These are phyloP conservation scores for Apiospora marii DNA, from an alignment of 2,329 filamentous ascomycete genomes.

Conservation along the genomic window DNA sequence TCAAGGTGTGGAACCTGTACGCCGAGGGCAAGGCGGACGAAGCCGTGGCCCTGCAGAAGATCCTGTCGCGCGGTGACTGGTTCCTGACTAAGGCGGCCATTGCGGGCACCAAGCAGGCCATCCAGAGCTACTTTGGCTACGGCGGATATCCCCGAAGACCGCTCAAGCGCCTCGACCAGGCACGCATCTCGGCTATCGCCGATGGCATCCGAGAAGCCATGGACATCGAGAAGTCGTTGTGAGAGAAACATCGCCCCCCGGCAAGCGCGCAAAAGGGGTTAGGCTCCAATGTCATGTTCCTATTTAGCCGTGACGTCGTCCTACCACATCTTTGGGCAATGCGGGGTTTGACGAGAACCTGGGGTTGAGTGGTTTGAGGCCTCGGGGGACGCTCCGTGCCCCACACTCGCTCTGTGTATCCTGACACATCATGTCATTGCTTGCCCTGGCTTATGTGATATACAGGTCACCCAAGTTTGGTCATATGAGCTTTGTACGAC, in stretches of 20 bases:
- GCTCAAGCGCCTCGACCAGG: conserved; percentile 41
- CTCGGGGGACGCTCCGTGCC: background rate
- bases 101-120: conserved; percentile 71
- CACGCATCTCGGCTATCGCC: conserved; percentile 37
- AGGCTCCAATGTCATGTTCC: background rate
- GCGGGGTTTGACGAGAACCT: background rate
- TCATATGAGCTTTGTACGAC: background rate
- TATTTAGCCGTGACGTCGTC: conserved; percentile 13
- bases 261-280: background rate
- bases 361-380: background rate
- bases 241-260: background rate
- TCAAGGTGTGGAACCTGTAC: conserved; percentile 68
- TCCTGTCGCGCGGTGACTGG: conserved; percentile 74
- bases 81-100: conserved; percentile 65
- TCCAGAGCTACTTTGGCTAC: conserved; percentile 70
- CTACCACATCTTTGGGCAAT: background rate
- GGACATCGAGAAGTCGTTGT: conserved; percentile 34
- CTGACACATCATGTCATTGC: background rate
- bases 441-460: background rate
- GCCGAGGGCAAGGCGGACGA: conserved; percentile 62
- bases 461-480: background rate
- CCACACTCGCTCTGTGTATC: background rate
- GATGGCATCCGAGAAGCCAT: conserved; percentile 42
- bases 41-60: conserved; percentile 68
- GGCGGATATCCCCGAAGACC: conserved; percentile 67